Conservation (phyloP, 257 asterid genomes). For the Vinca minor region DNA sequence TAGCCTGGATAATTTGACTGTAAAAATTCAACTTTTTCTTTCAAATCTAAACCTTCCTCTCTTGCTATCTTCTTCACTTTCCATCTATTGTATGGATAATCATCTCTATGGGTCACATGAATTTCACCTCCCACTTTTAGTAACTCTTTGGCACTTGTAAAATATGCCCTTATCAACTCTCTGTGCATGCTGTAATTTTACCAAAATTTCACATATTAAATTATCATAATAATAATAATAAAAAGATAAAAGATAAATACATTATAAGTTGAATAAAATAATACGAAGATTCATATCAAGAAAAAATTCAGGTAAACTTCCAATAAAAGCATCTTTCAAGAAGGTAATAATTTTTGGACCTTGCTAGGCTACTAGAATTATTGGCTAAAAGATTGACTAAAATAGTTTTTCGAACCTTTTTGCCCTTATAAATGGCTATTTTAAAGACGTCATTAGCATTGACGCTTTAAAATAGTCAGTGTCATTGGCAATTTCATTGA, state of each 20-base stretch:
- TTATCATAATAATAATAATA: not conserved
- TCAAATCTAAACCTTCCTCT: not conserved
- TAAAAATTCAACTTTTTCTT: conserved; percentile 11
- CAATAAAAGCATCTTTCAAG: too few relatives aligned
- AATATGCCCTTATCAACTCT: conserved; percentile 11
- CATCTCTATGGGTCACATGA: conserved; percentile 13
- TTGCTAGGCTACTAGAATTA: too few relatives aligned
- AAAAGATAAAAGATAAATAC: not conserved
- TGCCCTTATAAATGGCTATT: too few relatives aligned
- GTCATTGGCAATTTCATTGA: too few relatives aligned
- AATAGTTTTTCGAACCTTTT: too few relatives aligned
- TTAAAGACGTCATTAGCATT: too few relatives aligned
- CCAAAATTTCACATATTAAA: not conserved
- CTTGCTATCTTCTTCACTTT: conserved; percentile 4
- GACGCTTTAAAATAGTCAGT: too few relatives aligned
- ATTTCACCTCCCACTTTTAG: conserved; percentile 12
- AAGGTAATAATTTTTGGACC: too few relatives aligned
- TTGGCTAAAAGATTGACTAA: too few relatives aligned
- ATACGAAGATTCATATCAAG: too few relatives aligned
- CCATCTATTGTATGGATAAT: conserved; percentile 13
- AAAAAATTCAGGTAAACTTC: not conserved
- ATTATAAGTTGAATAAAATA: too few relatives aligned
- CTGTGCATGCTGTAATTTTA: not conserved
- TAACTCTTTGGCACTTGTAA: conserved; percentile 10
- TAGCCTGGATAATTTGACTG: conserved; percentile 15